phyloP scores from a whole-genome alignment of 257 asterid genomes.

The Primulina huaijiensis region DNA sequence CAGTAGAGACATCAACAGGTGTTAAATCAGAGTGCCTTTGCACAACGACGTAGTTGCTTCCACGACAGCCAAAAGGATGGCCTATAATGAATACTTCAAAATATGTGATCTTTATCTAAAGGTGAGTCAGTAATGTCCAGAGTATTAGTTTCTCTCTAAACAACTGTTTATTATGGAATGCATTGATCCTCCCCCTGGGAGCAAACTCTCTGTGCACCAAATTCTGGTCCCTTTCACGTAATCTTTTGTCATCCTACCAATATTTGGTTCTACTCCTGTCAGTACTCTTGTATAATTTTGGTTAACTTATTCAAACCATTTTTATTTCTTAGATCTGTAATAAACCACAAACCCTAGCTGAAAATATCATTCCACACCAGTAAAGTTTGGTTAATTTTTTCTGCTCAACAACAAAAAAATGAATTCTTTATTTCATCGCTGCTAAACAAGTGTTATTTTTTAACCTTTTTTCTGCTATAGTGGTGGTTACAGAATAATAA shows the following conservation, averaged over 20 bases:
- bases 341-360: not conserved
- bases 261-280: not conserved
- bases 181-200: not conserved
- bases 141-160: not conserved
- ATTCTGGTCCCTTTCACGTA: not conserved
- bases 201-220: not conserved
- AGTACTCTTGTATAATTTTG: not conserved
- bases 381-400: not conserved
- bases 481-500: conserved; percentile 1
- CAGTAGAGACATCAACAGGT: too few species aligned
- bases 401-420: too few species aligned
- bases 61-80: not conserved
- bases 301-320: too few species aligned
- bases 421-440: not conserved
- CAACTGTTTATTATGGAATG: not conserved
- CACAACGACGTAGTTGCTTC: too few species aligned
- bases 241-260: not conserved
- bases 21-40: too few species aligned
- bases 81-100: not conserved
- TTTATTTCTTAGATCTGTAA: not conserved
- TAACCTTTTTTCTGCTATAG: not conserved
- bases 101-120: not conserved
- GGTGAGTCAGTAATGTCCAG: not conserved
- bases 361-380: not conserved
- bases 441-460: not conserved